phyloP scores from a whole-genome alignment of 129 eudicot species.

The Pseudognaphalium luteoalbum region DNA sequence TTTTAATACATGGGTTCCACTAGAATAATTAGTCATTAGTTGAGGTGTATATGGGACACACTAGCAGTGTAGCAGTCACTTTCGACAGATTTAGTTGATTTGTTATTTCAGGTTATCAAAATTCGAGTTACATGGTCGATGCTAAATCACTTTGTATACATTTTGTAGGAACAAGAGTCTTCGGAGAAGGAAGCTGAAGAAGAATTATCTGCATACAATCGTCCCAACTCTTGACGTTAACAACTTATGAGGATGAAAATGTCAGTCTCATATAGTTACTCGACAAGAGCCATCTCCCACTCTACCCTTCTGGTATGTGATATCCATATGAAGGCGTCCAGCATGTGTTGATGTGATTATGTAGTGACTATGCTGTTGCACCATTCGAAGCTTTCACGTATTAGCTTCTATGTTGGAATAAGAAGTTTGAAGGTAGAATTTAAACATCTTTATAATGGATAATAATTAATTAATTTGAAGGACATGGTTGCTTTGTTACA shows the following conservation, averaged over 20 bases:
- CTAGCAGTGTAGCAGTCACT: neutral
- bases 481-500: slow-evolving; percentile 13
- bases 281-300: slow-evolving; percentile 5
- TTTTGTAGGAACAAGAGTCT: slow-evolving; percentile 59
- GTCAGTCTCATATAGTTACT: slow-evolving; percentile 1
- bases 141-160: neutral
- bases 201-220: slow-evolving; percentile 46
- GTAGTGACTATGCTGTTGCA: slow-evolving; percentile 1
- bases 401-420: slow-evolving; percentile 16
- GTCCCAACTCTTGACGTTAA: slow-evolving; percentile 30
- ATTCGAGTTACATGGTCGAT: neutral
- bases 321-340: slow-evolving; percentile 23
- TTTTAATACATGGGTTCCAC: neutral
- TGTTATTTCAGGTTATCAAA: neutral
- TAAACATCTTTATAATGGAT: slow-evolving; percentile 2
- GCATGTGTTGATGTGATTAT: slow-evolving; percentile 1
- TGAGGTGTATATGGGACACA: neutral
- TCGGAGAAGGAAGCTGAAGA: slow-evolving; percentile 77
- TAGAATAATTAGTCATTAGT: neutral
- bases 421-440: slow-evolving; percentile 25
- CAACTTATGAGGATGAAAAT: slow-evolving; percentile 24
- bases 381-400: neutral
- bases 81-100: neutral
- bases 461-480: neutral
- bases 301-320: slow-evolving; percentile 10